Percentiles rank a stretch among this genome's conserved stretches.
phyloP scores from a whole-genome alignment of 192 early-diverging fungal species.

The Mortierella hygrophila region DNA sequence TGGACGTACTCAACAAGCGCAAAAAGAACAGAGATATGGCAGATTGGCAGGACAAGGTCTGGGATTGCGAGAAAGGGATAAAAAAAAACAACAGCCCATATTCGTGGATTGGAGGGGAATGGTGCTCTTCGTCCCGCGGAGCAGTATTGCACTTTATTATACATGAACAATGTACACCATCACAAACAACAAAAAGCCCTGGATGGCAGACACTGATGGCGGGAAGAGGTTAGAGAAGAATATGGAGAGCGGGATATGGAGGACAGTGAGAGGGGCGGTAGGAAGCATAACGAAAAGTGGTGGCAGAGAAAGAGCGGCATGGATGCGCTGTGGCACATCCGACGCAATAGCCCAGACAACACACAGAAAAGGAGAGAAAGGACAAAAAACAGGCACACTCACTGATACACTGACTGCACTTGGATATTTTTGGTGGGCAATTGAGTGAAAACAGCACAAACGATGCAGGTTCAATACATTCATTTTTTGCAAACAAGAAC shows the following conservation, averaged over 20 bases:
- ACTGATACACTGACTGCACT: background rate
- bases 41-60: background rate
- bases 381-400: background rate
- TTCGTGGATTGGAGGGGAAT: background rate
- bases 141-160: background rate
- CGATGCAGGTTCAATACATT: background rate
- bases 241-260: background rate
- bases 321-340: no score
- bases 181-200: background rate
- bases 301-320: background rate
- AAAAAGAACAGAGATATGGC: no score
- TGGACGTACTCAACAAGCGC: background rate
- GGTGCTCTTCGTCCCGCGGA: background rate
- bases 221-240: background rate
- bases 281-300: background rate
- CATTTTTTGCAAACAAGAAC: no score
- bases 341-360: no score
- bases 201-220: background rate
- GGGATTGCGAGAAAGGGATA: background rate
- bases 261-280: background rate
- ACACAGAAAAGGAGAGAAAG: background rate
- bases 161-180: no score
- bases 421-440: constrained; percentile 4
- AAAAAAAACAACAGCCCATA: background rate
- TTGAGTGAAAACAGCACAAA: background rate